These are phyloP conservation scores for Auricularia auricula-judae DNA, from an alignment of 768 basidiomycete species.

Conservation along the genomic window DNA sequence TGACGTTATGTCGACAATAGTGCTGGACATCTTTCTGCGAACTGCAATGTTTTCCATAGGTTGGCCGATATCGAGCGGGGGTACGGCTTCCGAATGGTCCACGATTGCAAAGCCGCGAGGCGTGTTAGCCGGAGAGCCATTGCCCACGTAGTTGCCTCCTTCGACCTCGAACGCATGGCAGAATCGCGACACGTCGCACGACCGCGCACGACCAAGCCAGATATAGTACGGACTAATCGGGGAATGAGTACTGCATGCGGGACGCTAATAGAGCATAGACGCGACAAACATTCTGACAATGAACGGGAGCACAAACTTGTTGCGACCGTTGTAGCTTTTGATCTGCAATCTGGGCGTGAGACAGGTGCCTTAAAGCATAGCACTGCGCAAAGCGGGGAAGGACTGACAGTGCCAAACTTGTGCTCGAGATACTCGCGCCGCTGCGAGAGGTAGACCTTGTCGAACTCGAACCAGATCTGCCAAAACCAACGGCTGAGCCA, in stretches of 20 bases:
- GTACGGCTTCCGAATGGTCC: constrained; percentile 22
- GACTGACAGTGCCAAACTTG: constrained; percentile 56
- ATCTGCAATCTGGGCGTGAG: constrained; percentile 20
- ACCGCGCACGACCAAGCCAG: constrained; percentile 60
- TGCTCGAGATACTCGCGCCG: constrained; percentile 68
- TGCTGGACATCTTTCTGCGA: not conserved
- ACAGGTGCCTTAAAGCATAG: not conserved
- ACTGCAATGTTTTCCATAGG: constrained; percentile 11
- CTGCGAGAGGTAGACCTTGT: constrained; percentile 41
- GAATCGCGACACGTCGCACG: constrained; percentile 43
- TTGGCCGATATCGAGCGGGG: constrained; percentile 26
- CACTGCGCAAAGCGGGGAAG: not conserved
- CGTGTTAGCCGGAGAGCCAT: constrained; percentile 13
- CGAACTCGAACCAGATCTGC: constrained; percentile 60
- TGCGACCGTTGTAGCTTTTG: constrained; percentile 64
- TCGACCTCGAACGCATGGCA: constrained; percentile 53
- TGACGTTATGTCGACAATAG: constrained; percentile 37
- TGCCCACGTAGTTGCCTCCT: constrained; percentile 47
- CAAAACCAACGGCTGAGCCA: constrained; percentile 71
- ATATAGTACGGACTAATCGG: constrained; percentile 52
- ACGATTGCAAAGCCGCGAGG: constrained; percentile 22
- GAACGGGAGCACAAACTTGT: constrained; percentile 56
- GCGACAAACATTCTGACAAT: constrained; percentile 47
- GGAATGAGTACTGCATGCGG: not conserved
- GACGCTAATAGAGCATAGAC: constrained; percentile 4